A percentile compares a stretch with the other conserved stretches of the same genome.
Conservation (phyloP, 1,284 basidiomycete genomes). For the Wallemia mellicola region DNA sequence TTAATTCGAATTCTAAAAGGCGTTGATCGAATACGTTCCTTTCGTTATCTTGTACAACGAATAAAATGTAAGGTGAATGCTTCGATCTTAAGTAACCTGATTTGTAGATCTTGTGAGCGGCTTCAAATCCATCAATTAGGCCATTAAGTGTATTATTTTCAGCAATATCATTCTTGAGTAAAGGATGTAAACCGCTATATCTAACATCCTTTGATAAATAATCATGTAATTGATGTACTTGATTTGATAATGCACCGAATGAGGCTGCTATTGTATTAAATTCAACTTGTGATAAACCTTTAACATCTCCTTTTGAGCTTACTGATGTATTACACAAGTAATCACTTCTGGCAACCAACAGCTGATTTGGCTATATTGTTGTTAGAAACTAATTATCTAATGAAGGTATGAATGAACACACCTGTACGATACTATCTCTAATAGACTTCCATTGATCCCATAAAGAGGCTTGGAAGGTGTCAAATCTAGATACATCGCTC, state of each 20-base stretch:
- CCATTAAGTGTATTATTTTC: slow-evolving; percentile 38
- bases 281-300: slow-evolving; percentile 45
- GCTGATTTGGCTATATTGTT: slow-evolving; percentile 30
- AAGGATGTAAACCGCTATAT: slow-evolving; percentile 11
- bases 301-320: slow-evolving; percentile 24
- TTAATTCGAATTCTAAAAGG: slow-evolving; percentile 54
- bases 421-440: slow-evolving; percentile 31
- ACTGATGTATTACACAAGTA: slow-evolving; percentile 44
- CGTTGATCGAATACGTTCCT: slow-evolving; percentile 92
- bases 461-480: slow-evolving; percentile 54
- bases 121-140: slow-evolving; percentile 42
- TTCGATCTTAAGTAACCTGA: slow-evolving; percentile 1
- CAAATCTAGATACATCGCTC: slow-evolving; percentile 46
- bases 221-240: slow-evolving; percentile 45
- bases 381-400: too few species aligned
- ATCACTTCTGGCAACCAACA: slow-evolving; percentile 86
- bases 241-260: slow-evolving; percentile 55
- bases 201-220: slow-evolving; percentile 11
- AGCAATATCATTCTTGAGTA: slow-evolving; percentile 34
- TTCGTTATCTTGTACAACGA: slow-evolving; percentile 66
- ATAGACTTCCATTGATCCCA: slow-evolving; percentile 61
- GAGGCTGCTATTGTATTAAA: slow-evolving; percentile 91
- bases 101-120: slow-evolving; percentile 46
- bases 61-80: slow-evolving; percentile 38
- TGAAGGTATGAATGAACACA: too few species aligned